Evolutionary conservation across 2,329 filamentous ascomycete genomes (phyloP).

Genomic region (Sordariomycetes sp.): DNA sequence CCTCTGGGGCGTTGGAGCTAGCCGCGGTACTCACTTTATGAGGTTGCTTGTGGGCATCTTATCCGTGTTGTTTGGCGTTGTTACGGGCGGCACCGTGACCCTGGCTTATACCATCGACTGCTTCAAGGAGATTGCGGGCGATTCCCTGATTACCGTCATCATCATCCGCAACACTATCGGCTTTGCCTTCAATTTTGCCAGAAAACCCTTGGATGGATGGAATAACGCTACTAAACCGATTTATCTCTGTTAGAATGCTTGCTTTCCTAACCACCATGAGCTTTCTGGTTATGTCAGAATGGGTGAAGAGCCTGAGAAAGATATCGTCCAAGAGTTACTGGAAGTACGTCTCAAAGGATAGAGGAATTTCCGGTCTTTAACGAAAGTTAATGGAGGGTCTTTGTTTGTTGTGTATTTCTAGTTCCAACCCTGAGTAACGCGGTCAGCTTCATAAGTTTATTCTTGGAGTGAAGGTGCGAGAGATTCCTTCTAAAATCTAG

Average conservation of each 20-base stretch:
- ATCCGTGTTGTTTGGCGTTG: slow-evolving; percentile 16
- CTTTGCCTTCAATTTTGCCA: slow-evolving; percentile 12
- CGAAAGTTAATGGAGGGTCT: no score
- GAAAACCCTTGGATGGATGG: slow-evolving; percentile 19
- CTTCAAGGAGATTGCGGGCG: slow-evolving; percentile 19
- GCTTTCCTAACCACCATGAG: slow-evolving; percentile 12
- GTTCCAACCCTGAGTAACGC: no score
- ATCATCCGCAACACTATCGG: slow-evolving; percentile 14
- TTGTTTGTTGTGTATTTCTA: no score
- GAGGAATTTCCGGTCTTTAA: background rate
- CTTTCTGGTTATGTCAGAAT: slow-evolving; percentile 16
- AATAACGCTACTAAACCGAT: slow-evolving; percentile 17
- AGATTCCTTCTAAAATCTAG: no score
- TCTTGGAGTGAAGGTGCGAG: no score
- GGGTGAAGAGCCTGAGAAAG: slow-evolving; percentile 13
- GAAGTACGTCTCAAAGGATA: background rate
- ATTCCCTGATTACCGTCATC: slow-evolving; percentile 17
- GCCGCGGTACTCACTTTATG: slow-evolving; percentile 17
- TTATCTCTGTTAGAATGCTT: slow-evolving; percentile 17
- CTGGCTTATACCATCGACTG: slow-evolving; percentile 19
- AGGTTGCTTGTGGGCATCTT: slow-evolving; percentile 18
- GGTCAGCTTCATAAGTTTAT: no score
- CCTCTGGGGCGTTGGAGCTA: slow-evolving; percentile 31
- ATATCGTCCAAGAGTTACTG: slow-evolving; percentile 4
- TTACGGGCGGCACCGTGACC: slow-evolving; percentile 15